Percentiles rank a stretch among this genome's conserved stretches.
phyloP scores from a whole-genome alignment of 2,329 filamentous ascomycete genomes.

The Penicillium sp. region DNA sequence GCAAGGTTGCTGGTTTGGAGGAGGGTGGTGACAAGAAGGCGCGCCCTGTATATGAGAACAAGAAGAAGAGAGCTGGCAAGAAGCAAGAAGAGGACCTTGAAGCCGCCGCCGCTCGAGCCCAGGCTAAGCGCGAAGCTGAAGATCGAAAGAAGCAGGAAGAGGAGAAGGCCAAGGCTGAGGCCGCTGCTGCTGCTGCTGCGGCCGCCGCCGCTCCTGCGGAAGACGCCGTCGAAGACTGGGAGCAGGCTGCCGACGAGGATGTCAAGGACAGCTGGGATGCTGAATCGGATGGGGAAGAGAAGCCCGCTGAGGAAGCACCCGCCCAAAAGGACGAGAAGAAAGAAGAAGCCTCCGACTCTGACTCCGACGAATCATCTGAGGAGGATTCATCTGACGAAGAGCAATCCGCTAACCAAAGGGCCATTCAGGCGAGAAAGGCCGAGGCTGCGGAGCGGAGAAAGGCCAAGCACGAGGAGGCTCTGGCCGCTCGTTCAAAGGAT shows the following conservation, averaged over 20 bases:
- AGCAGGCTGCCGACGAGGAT: conserved; percentile 72
- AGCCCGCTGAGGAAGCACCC: conserved; percentile 33
- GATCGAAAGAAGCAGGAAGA: conserved; percentile 68
- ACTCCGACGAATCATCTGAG: conserved; percentile 50
- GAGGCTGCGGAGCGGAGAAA: conserved; percentile 85
- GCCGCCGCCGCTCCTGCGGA: conserved; percentile 52
- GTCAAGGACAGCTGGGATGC: conserved; percentile 97
- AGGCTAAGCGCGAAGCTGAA: conserved; percentile 47
- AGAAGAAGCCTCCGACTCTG: conserved; percentile 31
- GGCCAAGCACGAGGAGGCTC: conserved; percentile 84
- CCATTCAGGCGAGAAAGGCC: conserved; percentile 74
- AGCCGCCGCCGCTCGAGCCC: conserved; percentile 48
- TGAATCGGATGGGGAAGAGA: conserved; percentile 57
- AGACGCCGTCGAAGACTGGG: conserved; percentile 70
- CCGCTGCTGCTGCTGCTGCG: conserved; percentile 59
- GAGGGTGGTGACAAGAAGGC: conserved; percentile 63
- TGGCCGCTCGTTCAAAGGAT: conserved; percentile 88
- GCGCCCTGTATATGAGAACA: conserved; percentile 69
- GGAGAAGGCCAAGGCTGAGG: conserved; percentile 73
- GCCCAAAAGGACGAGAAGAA: conserved; percentile 24
- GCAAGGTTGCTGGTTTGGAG: conserved; percentile 46
- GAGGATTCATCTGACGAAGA: conserved; percentile 59
- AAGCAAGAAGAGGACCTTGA: conserved; percentile 58
- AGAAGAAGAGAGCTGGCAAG: conserved; percentile 71
- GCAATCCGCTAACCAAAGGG: conserved; percentile 67